Evolutionary conservation across 1,139 yeast genomes (phyloP), one percentile per base, ranked within the genome.

Genomic region (Yamadazyma jaroonii): DNA sequence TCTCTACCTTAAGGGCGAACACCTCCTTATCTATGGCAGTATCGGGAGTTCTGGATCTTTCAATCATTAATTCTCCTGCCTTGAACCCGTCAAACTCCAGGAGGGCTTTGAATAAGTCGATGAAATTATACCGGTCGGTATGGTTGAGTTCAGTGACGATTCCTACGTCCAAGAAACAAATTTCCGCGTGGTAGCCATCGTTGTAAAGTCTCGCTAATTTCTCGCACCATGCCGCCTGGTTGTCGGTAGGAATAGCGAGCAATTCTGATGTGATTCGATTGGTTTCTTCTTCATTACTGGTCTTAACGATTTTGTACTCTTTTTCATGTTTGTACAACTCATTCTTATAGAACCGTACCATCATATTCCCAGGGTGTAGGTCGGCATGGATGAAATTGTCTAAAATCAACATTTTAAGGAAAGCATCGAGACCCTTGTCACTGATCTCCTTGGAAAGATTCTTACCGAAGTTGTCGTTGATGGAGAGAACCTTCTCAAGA

Each of bases 311-410:
- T 48, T 70, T 71, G 52, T 71, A 71, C 43, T 71, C 77, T 46
- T 64, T 67, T 42, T 67, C 72, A 42, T 69, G 75, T 41, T 57
- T 64, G 45, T 60, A 71, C 39, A 63, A 46, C 45, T 69, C 74
- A 46, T 71, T 72, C 42, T 78, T 78, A 51, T 83, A 76, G 49
- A 90, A 83, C 37, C 92, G 66, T 4, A 92, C 78, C 72, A 90
- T 79, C 57, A 92, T 87, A 59, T 92, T 92, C 2, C 99, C 99
- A 0, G 98, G 97, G 52, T 92, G 98, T 43, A 92, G 69, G 61
- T 92, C 98, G 0, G 97, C 94, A 59, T 92, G 98, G 31, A 90
- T 88, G 57, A 92, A 92, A 57, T 92, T 89, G 61, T 92, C 96
- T 39, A 90, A 64, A 42, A 92, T 81, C 45, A 92, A 71, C 99